Evolutionary conservation across 2,329 filamentous ascomycete genomes (phyloP), one percentile per base, ranked within the genome.

Genomic region (Xenoacremonium recifei): DNA sequence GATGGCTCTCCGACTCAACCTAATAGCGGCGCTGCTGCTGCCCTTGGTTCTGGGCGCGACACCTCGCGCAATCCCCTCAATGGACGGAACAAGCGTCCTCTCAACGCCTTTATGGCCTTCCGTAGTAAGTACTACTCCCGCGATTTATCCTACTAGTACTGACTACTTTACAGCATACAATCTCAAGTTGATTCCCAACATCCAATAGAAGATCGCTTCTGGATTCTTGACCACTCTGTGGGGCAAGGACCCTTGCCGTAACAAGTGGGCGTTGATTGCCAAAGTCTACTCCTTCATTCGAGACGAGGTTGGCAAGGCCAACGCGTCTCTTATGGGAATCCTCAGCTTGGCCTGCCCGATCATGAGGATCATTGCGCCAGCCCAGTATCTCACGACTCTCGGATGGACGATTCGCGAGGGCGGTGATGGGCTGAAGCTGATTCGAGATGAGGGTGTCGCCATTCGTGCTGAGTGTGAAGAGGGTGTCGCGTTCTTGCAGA

Each of bases 221-320:
- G 69, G 67, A 12, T 64, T 71, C 47, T 58, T 80, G 45, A 70
- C 65, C 17, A 55, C 59, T 21, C 63, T 79, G 45, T 80, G 76
- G 77, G 59, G 67, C 36, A 60, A 64, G 25, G 76, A 80, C 48
- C 65, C 64, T 35, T 71, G 70, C 62, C 69, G 75, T 51, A 65
- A 68, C 45, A 70, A 75, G 50, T 79, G 75, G 75, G 66, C 66
- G 35, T 61, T 80, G 45, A 59, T 79, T 43, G 72, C 75, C 35
- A 77, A 76, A 54, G 72, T 75, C 15, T 80, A 77, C 65, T 79
- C 76, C 21, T 67, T 70, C 45, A 65, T 77, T 35, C 70, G 76
- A 35, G 75, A 79, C 51, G 63, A 70, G 33, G 57, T 72, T 39
- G 72, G 74, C 52, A 71, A 71, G 48, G 59, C 63, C 17, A 63